Base-by-base conservation (phyloP, 768 basidiomycete species). In the Russula griseocarnosa region DNA sequence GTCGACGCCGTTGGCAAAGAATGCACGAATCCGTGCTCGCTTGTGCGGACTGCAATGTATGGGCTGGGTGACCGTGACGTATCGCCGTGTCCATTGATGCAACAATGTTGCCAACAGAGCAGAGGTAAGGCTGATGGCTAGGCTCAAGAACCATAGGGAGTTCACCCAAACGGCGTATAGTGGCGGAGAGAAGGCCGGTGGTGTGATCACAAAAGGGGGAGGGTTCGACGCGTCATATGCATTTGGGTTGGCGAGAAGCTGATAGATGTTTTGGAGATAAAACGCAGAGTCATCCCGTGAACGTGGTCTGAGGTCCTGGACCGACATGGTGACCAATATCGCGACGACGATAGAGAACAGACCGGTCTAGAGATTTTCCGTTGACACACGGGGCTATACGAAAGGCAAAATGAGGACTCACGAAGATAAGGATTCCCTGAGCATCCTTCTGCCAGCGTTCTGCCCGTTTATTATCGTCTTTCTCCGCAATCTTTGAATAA, bases 371-470 rank as follows among this genome's bases (percentile, higher is more conserved):
- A n/a, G 14, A 11, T 10, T 28, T 46, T 16, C 4, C 26, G 30
- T n/a, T 57, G 55, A 56, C 18, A 8, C 20, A n/a, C 7, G 28
- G 11, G 6, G 7, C 28, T 13, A 20, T 5, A 32, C 22, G 6
- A 20, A 46, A 24, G 6, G 5, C 6, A 14, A 28, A 11, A 24
- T 3, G 28, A 22, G 11, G 18, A 44, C 55, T 46, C 55, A 57
- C 55, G n/a, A 57, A 57, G 3, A 44, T 28, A 1, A 57, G 55
- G 11, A 44, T 46, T 7, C 20, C 28, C 11, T 13, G 34, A 22
- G 53, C 53, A 55, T 55, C 53, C 53, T 7, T 55, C 36, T 38
- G 53, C 53, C 53, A 55, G 13, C 53, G 53, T 38, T 55, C 53
- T 1, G n/a, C 53, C 36, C 16, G 16, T 22, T 38, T 38, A 38